These are phyloP conservation scores for Toxoplasma gondii DNA, from an alignment of 169 alveolate species.

Conservation along the genomic window DNA sequence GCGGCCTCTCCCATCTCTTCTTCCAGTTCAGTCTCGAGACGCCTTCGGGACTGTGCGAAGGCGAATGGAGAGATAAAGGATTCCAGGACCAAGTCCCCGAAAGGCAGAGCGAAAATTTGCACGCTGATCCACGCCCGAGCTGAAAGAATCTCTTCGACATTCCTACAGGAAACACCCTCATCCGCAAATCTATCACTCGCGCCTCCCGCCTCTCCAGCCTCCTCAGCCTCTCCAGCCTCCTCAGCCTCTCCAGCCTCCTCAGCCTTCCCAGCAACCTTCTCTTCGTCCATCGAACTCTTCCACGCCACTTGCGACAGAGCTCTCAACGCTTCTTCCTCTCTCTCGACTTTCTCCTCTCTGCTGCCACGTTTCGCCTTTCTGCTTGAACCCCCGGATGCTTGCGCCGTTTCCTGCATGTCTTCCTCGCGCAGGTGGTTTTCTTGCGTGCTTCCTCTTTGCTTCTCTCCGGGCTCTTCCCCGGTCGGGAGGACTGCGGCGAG, in stretches of 20 bases:
- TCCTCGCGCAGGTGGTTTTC: background rate
- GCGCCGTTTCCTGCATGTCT: background rate
- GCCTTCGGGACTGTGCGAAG: background rate
- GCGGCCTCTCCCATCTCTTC: background rate
- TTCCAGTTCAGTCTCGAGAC: background rate
- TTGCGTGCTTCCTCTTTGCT: background rate
- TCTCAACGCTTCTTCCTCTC: background rate
- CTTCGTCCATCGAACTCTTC: background rate
- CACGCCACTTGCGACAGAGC: background rate
- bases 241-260: background rate
- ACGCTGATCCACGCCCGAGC: conserved; percentile 5
- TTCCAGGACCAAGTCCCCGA: conserved; percentile 26
- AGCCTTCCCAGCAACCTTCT: background rate
- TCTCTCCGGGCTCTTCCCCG: background rate
- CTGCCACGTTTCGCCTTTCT: no score
- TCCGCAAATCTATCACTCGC: background rate
- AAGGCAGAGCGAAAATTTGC: conserved; percentile 6
- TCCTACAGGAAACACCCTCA: background rate
- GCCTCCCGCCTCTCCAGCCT: background rate
- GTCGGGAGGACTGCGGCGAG: background rate
- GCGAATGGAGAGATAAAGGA: background rate
- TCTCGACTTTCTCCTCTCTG: background rate
- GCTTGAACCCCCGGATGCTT: no score
- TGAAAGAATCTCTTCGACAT: background rate
- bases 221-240: background rate